A percentile compares a stretch with the other conserved stretches of the same genome.
These are phyloP conservation scores for Phytophthora sansomeana DNA, from an alignment of 352 stramenopile genomes.

Conservation along the genomic window DNA sequence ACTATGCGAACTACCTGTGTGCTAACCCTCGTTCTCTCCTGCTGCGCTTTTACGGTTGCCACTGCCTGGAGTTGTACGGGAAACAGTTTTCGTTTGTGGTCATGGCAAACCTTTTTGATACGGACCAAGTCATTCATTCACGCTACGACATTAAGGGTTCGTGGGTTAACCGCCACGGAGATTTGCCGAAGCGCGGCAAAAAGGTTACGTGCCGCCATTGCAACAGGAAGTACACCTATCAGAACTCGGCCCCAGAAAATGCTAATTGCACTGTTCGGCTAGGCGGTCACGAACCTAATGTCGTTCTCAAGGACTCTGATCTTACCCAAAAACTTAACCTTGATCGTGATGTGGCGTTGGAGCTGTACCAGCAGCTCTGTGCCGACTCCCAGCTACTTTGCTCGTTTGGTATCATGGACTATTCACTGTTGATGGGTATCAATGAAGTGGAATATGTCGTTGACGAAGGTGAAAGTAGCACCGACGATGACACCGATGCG, in stretches of 20 bases:
- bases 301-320: slow-evolving; percentile 90
- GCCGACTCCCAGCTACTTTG: slow-evolving; percentile 87
- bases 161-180: slow-evolving; percentile 88
- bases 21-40: slow-evolving; percentile 87
- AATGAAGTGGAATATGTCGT: slow-evolving; percentile 91
- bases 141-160: slow-evolving; percentile 93
- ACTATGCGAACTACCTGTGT: slow-evolving; percentile 90
- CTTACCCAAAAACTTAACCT: slow-evolving; percentile 91
- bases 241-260: slow-evolving; percentile 72
- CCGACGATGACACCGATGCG: slow-evolving; percentile 47
- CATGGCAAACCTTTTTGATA: slow-evolving; percentile 94
- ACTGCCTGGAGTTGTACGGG: slow-evolving; percentile 91
- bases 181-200: slow-evolving; percentile 86
- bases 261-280: slow-evolving; percentile 78
- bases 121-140: slow-evolving; percentile 86
- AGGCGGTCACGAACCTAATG: slow-evolving; percentile 87
- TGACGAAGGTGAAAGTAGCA: slow-evolving; percentile 60
- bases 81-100: slow-evolving; percentile 93
- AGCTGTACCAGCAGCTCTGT: slow-evolving; percentile 82
- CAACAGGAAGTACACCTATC: slow-evolving; percentile 86
- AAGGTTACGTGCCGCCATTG: slow-evolving; percentile 91
- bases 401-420: slow-evolving; percentile 94
- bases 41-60: slow-evolving; percentile 92
- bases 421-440: slow-evolving; percentile 91
- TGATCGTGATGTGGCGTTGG: slow-evolving; percentile 67